These are phyloP conservation scores for Chrysoporthe puriensis DNA, from an alignment of 2,329 filamentous ascomycete species.

Conservation along the genomic window DNA sequence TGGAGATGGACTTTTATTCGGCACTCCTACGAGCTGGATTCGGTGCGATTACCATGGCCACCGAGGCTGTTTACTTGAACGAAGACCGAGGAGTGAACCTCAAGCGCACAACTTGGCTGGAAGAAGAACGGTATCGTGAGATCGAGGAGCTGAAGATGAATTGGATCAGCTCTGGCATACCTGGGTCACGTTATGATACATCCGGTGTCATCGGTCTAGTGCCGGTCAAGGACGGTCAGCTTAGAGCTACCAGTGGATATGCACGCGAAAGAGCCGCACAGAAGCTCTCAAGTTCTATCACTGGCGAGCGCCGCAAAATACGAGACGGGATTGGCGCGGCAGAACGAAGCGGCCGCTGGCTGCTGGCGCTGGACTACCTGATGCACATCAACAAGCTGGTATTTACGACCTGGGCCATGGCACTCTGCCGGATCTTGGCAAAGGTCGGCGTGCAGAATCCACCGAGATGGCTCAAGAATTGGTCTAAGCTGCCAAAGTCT, in stretches of 20 bases:
- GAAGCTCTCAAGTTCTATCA: conserved; percentile 52
- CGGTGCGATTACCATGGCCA: conserved; percentile 86
- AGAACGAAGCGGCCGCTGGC: conserved; percentile 78
- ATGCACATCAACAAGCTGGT: conserved; percentile 72
- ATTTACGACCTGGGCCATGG: conserved; percentile 59
- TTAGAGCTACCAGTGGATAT: conserved; percentile 60
- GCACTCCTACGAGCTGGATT: conserved; percentile 86
- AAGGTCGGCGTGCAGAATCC: conserved; percentile 63
- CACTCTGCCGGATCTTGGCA: conserved; percentile 57
- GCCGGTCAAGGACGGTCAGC: conserved; percentile 53
- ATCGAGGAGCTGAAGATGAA: conserved; percentile 64
- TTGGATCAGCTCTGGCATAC: conserved; percentile 51
- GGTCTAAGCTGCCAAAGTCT: conserved; percentile 47
- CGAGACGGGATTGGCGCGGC: conserved; percentile 76
- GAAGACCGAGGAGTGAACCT: conserved; percentile 80
- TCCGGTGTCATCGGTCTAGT: conserved; percentile 59
- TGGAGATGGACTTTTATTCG: conserved; percentile 95
- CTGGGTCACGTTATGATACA: conserved; percentile 54
- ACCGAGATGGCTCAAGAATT: conserved; percentile 65
- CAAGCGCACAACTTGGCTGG: conserved; percentile 83
- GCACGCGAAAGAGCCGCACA: conserved; percentile 71
- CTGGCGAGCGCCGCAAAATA: conserved; percentile 47
- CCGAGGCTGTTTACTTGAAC: conserved; percentile 93
- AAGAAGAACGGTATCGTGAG: conserved; percentile 82
- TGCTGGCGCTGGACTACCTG: conserved; percentile 75